Evolutionary conservation across 2,329 filamentous ascomycete genomes (phyloP), one percentile per base, ranked within the genome.

Genomic region (Leptographium lundbergii): DNA sequence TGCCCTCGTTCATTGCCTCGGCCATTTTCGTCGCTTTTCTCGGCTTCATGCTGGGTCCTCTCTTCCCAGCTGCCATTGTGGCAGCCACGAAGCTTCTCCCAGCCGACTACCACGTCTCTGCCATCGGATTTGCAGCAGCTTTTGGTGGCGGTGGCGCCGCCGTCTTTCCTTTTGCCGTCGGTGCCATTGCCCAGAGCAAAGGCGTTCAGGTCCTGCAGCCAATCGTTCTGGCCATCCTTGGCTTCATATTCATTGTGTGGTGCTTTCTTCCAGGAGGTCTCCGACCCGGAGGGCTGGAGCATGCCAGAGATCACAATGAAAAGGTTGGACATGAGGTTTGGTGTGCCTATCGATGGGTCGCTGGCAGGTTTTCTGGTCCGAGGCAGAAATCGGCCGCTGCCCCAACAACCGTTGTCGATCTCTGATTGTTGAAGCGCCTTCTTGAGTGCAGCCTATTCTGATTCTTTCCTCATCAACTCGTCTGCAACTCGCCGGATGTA

Each of bases 41-140:
- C 60, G 89, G 89, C 0, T 89, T 92, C 75, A 89, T 91, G 66
- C 77, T 92, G 0, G 89, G 89, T 0, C 89, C 89, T 0, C 71
- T 94, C 24, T 94, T 91, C 67, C 88, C 89, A 0, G 86, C 85
- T 1, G 87, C 82, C 0, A 79, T 94, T 11, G 83, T 91, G 0
- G 82, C 82, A 1, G 82, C 84, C 5, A 89, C 87, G 0, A 91
- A 89, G 65, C 74, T 94, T 4, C 75, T 95, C 1, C 88, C 89
- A 0, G 77, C 76, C 47, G 79, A 88, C 61, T 74, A 90, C 29
- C 90, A 95, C 66, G 87, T 94, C 50, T 82, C 81, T n/a, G 84
- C 85, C 0, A 89, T 95, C 62, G 89, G 89, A 0, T 92, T 95
- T 65, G 86, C 86, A 0, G 84, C 87, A 0, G 88, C 89, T 0